Evolutionary conservation across 192 early-diverging fungal genomes (phyloP).

Genomic region (Jimgerdemannia lactiflua): DNA sequence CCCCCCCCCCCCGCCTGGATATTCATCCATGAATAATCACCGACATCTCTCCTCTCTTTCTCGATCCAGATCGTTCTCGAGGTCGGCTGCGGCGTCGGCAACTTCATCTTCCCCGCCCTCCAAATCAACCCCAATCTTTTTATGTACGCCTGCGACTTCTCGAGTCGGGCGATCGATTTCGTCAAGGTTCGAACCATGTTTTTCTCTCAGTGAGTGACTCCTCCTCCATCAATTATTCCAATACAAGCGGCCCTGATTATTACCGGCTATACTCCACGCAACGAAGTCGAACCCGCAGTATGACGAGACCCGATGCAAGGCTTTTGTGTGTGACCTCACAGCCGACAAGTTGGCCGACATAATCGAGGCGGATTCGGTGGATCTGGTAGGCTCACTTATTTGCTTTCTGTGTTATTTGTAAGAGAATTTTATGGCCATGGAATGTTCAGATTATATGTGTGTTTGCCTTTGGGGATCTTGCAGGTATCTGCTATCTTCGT

Average conservation of each 20-base stretch:
- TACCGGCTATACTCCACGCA: neutral
- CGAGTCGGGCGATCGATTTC: slow-evolving; percentile 83
- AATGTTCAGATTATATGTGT: too few species aligned
- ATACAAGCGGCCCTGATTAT: neutral
- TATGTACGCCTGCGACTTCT: slow-evolving; percentile 95
- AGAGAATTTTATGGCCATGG: too few species aligned
- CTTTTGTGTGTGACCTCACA: slow-evolving; percentile 96
- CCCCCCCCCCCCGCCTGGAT: too few species aligned
- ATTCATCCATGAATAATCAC: too few species aligned
- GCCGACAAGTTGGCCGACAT: slow-evolving; percentile 59
- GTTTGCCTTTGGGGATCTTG: neutral
- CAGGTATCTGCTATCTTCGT: slow-evolving; percentile 80
- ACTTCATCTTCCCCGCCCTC: slow-evolving; percentile 92
- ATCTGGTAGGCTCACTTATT: slow-evolving; percentile 55
- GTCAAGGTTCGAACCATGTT: slow-evolving; percentile 60
- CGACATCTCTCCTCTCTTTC: neutral
- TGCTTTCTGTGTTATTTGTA: neutral
- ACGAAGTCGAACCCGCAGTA: slow-evolving; percentile 63
- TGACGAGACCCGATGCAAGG: slow-evolving; percentile 69
- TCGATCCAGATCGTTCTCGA: slow-evolving; percentile 55
- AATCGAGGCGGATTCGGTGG: slow-evolving; percentile 76
- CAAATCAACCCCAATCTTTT: slow-evolving; percentile 77
- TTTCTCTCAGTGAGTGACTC: neutral
- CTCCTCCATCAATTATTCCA: neutral
- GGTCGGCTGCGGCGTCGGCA: slow-evolving; percentile 97